phyloP scores from a whole-genome alignment of 306 rosid genomes.

The Arachis stenosperma region DNA sequence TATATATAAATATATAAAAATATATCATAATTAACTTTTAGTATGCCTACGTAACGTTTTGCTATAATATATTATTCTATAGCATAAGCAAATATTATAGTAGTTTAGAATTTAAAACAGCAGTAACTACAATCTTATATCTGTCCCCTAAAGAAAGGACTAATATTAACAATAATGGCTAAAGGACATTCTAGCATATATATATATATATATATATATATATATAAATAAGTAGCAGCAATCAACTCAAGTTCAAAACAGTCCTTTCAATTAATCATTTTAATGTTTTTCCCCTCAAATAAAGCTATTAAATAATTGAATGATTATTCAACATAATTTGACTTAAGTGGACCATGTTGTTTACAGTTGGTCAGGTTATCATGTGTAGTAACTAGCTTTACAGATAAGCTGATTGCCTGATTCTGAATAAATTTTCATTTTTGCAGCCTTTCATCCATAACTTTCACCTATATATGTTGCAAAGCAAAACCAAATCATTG shows the following conservation, averaged over 20 bases:
- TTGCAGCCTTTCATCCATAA: background rate
- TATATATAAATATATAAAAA: no score
- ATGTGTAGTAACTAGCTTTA: background rate
- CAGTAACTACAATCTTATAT: no score
- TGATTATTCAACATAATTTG: background rate
- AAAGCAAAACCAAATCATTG: background rate
- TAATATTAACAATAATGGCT: background rate
- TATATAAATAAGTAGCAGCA: no score
- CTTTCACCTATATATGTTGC: background rate
- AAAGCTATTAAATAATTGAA: background rate
- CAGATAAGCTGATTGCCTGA: background rate
- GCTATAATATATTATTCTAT: no score
- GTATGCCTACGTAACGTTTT: no score
- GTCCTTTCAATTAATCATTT: background rate
- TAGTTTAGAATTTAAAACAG: no score
- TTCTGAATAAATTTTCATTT: background rate
- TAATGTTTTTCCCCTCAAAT: background rate
- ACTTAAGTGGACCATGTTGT: background rate
- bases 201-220: background rate
- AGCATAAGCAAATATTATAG: no score
- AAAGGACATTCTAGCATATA: background rate
- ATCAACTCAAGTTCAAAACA: no score
- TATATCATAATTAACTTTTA: no score
- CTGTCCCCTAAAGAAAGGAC: background rate
- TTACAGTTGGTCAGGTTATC: background rate